These are phyloP conservation scores for Aureobasidium sp. DNA, from an alignment of 2,329 filamentous ascomycete genomes.

Conservation along the genomic window DNA sequence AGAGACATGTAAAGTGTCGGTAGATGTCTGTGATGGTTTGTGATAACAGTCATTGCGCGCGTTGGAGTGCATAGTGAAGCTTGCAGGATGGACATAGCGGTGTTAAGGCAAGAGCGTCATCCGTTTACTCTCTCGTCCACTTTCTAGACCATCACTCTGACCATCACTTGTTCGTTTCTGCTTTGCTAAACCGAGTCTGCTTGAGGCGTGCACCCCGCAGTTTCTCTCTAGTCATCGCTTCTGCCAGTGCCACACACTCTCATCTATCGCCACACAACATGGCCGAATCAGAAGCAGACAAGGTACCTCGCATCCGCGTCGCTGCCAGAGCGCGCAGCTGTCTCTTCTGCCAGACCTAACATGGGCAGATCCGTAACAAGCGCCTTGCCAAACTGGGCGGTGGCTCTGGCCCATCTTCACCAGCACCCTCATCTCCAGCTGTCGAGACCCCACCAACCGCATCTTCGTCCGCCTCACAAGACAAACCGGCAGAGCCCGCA, in stretches of 20 bases:
- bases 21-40: too few species aligned
- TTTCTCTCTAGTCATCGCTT: neutral
- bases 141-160: neutral
- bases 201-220: neutral
- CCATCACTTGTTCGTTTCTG: neutral
- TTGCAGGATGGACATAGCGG: neutral
- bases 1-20: too few species aligned
- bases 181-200: neutral
- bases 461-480: conserved; percentile 16
- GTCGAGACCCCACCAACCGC: conserved; percentile 4
- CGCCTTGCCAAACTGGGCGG: conserved; percentile 57
- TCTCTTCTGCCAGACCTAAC: neutral
- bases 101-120: neutral
- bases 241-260: neutral
- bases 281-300: conserved; percentile 39
- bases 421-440: conserved; percentile 18
- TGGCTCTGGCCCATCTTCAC: conserved; percentile 24
- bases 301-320: conserved; percentile 27
- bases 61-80: neutral
- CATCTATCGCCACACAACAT: conserved; percentile 12
- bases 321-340: neutral
- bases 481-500: conserved; percentile 18
- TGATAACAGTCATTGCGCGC: too few species aligned
- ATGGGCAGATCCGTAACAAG: conserved; percentile 56
- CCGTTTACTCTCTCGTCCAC: neutral